Conservation (phyloP, 129 eudicot genomes). For the Dittrichia graveolens region DNA sequence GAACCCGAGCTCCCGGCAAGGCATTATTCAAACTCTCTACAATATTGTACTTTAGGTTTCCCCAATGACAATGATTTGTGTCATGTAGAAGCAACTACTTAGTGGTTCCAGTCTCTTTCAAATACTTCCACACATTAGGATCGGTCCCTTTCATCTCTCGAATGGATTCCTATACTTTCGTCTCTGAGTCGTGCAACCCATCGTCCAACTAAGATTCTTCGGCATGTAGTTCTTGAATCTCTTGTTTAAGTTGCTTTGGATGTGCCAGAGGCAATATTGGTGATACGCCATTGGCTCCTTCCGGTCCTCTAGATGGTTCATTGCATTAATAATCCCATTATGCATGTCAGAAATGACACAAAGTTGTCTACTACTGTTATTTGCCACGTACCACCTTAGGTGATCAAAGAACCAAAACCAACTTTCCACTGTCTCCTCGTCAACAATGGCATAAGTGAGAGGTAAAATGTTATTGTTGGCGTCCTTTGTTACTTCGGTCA, state of each 20-base stretch:
- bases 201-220: neutral
- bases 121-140: neutral
- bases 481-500: neutral
- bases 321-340: neutral
- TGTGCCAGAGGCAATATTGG: neutral
- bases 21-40: too few relatives aligned
- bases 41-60: too few relatives aligned
- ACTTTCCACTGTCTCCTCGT: neutral
- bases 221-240: neutral
- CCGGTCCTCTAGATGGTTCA: neutral
- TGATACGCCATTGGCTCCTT: conserved; percentile 2
- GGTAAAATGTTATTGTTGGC: conserved; percentile 1
- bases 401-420: conserved; percentile 15
- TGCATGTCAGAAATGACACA: neutral
- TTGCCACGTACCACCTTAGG: neutral
- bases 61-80: too few relatives aligned
- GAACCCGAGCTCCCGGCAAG: conserved; percentile 3
- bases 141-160: neutral
- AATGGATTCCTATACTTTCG: neutral
- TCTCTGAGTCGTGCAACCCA: neutral
- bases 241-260: neutral
- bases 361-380: neutral
- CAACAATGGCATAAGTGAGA: conserved; percentile 4
- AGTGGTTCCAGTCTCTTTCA: too few relatives aligned
- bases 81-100: too few relatives aligned